Base-by-base conservation (phyloP, 352 stramenopile genomes). In the Phytophthora melonis region DNA sequence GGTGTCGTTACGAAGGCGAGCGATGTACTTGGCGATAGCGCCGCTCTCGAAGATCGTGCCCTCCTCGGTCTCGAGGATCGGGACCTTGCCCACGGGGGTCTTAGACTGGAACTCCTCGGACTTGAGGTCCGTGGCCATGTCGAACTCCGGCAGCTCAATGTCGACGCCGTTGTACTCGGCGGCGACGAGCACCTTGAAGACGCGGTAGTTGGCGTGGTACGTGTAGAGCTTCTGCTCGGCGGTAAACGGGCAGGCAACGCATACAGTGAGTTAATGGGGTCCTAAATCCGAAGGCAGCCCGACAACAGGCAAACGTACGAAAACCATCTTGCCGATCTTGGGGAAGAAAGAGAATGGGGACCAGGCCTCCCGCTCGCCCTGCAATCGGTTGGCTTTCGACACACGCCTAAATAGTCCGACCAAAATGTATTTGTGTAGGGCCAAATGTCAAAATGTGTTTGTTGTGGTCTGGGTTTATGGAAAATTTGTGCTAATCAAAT, bases 161-260 rank as follows among this genome's bases (percentile, higher is more conserved):
- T 94, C 77, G 21, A 98, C 79, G 61, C 85, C 86, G 58, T 96
- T 97, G 78, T 97, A 99, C 84, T 99, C 91, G 54, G 97, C 96
- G 25, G 96, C 95, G 80, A 99, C 97, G 19, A 99, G 88, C 63
- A 89, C 87, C 84, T 98, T 98, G 75, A 99, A 98, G 62, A 93
- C 94, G 74, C 93, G 90, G 73, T 97, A 97, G 70, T 98, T 98
- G 55, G 84, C 95, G 25, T 78, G 83, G 72, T 94, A 89, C 50
- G 92, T 93, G 84, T 95, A 97, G 21, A 98, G 87, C 72, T 92
- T 97, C 90, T 93, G 70, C 65, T 69, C 57, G 52, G 1, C 10
- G 55, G 11, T 18, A 68, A 58, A 41, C 36, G 14, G 36, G 5
- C 11, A 43, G 36, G 36, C 5, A 43, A 43, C 5, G 36, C 36